Base-by-base conservation (phyloP, 208 protist genomes). In the Trichomonas tenax region DNA sequence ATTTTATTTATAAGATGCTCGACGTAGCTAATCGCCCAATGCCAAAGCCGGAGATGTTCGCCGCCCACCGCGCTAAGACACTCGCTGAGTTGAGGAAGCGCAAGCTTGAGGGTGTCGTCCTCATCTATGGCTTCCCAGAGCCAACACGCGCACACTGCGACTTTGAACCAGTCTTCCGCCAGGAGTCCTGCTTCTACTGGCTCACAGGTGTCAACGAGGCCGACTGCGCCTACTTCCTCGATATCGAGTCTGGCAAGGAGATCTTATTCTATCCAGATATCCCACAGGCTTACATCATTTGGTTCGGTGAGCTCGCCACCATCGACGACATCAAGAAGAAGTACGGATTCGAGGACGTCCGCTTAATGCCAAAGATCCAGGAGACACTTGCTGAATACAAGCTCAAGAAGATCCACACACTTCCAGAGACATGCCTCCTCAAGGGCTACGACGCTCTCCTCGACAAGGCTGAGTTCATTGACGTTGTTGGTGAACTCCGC, bases 401-500 rank as follows among this genome's bases (percentile, higher is more conserved):
- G 17, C 86, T 44, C 41, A 44, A 23, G 45, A 93, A 48, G 26
- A 48, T 93, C 31, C 44, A 93, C 44, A 44, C 86, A 48, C 86
- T 93, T 26, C 40, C 41, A 46, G 34, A 34, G 40, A 89, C 82
- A 89, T 46, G 17, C 86, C 9, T 93, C 46, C 14, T 93, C 6
- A 93, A 51, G 26, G 86, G 44, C 31, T 17, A 48, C 44, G n/a
- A 48, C 26, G 45, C 44, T 93, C 86, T 44, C 14, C 26, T 93
- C 31, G 86, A 93, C 31, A 48, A 51, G 15, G 21, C 48, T 0
- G 44, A 34, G 11, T 41, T 44, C 17, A 41, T 89, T 34, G 82
- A 96, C 31, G 72, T 82, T 36, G 51, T 96, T 38, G 49, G 38
- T 45, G 96, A 96, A 95, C 26, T 41, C 11, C 96, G 96, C 34